phyloP scores from a whole-genome alignment of 2,329 filamentous ascomycete species.

The Ceratocystis papillata region DNA sequence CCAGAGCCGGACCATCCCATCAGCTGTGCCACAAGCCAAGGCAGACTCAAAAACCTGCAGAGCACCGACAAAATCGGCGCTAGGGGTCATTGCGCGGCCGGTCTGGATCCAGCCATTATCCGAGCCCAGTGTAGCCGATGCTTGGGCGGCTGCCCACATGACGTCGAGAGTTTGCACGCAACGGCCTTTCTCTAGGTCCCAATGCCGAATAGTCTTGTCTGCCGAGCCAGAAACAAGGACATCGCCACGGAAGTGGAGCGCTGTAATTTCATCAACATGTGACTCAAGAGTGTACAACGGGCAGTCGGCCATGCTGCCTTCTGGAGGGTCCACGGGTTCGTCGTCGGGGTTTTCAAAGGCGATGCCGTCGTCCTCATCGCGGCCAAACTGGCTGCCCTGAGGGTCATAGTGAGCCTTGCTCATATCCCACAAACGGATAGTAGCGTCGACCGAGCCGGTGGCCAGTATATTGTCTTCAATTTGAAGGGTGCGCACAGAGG shows the following conservation, averaged over 20 bases:
- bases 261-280: slow-evolving; percentile 89
- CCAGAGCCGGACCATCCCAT: slow-evolving; percentile 95
- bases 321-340: slow-evolving; percentile 55
- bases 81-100: slow-evolving; percentile 40
- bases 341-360: slow-evolving; percentile 63
- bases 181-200: slow-evolving; percentile 94
- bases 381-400: slow-evolving; percentile 49
- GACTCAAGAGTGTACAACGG: slow-evolving; percentile 78
- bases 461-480: slow-evolving; percentile 93
- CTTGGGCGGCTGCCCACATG: slow-evolving; percentile 93
- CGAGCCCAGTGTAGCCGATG: slow-evolving; percentile 56
- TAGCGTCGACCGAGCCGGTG: slow-evolving; percentile 89
- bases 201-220: slow-evolving; percentile 94
- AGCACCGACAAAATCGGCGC: slow-evolving; percentile 86
- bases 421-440: slow-evolving; percentile 88
- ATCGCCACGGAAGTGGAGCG: slow-evolving; percentile 78
- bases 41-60: slow-evolving; percentile 94
- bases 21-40: slow-evolving; percentile 88
- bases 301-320: slow-evolving; percentile 79
- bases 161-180: slow-evolving; percentile 97
- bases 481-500: slow-evolving; percentile 83
- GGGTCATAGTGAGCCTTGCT: slow-evolving; percentile 78
- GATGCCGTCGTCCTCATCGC: slow-evolving; percentile 52
- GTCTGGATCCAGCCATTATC: slow-evolving; percentile 63
- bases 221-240: slow-evolving; percentile 90